Percentiles rank a stretch among this genome's conserved stretches.
These are phyloP conservation scores for Thalassiosira mediterranea DNA, from an alignment of 352 stramenopile genomes.

Conservation along the genomic window DNA sequence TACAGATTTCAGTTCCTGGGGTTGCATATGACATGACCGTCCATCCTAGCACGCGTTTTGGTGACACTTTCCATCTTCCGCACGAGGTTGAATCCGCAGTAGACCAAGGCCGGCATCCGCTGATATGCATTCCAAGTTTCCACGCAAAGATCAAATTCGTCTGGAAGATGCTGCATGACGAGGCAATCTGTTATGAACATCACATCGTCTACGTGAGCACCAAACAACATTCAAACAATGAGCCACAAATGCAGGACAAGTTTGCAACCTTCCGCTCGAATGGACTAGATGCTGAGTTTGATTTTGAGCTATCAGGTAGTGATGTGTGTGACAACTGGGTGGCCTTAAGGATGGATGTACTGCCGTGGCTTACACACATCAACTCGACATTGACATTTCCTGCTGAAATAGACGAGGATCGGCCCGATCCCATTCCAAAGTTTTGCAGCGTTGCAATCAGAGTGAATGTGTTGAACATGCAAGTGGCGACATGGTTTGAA, in stretches of 20 bases:
- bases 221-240: not conserved
- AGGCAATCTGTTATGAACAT: conserved; percentile 30
- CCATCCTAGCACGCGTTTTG: conserved; percentile 35
- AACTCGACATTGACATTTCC: conserved; percentile 34
- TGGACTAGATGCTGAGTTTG: conserved; percentile 46
- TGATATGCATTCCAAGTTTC: conserved; percentile 55
- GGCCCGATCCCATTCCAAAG: conserved; percentile 35
- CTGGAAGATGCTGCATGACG: conserved; percentile 52
- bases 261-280: conserved; percentile 60
- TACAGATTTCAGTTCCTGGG: conserved; percentile 52
- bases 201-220: conserved; percentile 53
- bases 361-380: conserved; percentile 69
- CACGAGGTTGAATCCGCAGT: conserved; percentile 40
- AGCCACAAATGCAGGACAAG: conserved; percentile 38
- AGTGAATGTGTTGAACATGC: conserved; percentile 25
- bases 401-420: conserved; percentile 21
- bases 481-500: conserved; percentile 55
- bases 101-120: conserved; percentile 33
- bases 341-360: conserved; percentile 59
- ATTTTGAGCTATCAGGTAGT: conserved; percentile 40
- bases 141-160: conserved; percentile 39
- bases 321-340: conserved; percentile 52
- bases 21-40: conserved; percentile 55
- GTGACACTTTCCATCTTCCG: conserved; percentile 24
- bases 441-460: conserved; percentile 45